These are phyloP conservation scores for Claviceps maximensis DNA, from an alignment of 2,329 filamentous ascomycete species.

Conservation along the genomic window DNA sequence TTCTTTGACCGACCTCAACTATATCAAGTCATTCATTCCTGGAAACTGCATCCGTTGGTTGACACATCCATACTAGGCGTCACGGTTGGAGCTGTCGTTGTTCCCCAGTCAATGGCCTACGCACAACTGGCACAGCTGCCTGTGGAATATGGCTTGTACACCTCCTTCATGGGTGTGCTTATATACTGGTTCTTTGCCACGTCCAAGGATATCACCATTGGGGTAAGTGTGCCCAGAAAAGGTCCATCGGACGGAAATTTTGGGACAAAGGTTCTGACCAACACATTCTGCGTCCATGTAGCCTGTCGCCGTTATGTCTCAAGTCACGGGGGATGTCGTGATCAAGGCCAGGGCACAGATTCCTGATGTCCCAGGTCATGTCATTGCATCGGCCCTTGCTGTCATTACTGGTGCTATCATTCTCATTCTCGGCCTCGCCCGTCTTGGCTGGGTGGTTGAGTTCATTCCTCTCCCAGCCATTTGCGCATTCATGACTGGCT, in stretches of 20 bases:
- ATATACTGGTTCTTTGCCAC: constrained; percentile 98
- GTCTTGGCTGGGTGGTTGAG: constrained; percentile 41
- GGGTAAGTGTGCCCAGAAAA: constrained; percentile 39
- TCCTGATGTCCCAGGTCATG: constrained; percentile 26
- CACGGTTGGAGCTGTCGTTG: constrained; percentile 39
- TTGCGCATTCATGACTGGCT: constrained; percentile 41
- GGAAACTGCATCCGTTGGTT: constrained; percentile 8
- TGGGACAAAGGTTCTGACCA: background rate
- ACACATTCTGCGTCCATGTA: constrained; percentile 10
- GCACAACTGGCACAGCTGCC: constrained; percentile 33
- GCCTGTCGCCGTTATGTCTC: constrained; percentile 44
- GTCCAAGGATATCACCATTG: constrained; percentile 82
- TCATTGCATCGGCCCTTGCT: constrained; percentile 34
- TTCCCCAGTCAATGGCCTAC: constrained; percentile 43
- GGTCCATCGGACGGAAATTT: background rate
- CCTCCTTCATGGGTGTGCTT: constrained; percentile 89
- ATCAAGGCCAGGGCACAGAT: constrained; percentile 22
- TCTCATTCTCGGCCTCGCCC: constrained; percentile 33
- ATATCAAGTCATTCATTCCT: background rate
- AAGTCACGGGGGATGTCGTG: constrained; percentile 36
- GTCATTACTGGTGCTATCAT: constrained; percentile 35
- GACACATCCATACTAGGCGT: constrained; percentile 16
- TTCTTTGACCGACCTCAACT: no score
- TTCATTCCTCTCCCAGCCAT: constrained; percentile 40
- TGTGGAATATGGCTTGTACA: constrained; percentile 40